A percentile compares a stretch with the other conserved stretches of the same genome.
These are phyloP conservation scores for Leishmania martiniquensis DNA, from an alignment of 208 protist species.

Conservation along the genomic window DNA sequence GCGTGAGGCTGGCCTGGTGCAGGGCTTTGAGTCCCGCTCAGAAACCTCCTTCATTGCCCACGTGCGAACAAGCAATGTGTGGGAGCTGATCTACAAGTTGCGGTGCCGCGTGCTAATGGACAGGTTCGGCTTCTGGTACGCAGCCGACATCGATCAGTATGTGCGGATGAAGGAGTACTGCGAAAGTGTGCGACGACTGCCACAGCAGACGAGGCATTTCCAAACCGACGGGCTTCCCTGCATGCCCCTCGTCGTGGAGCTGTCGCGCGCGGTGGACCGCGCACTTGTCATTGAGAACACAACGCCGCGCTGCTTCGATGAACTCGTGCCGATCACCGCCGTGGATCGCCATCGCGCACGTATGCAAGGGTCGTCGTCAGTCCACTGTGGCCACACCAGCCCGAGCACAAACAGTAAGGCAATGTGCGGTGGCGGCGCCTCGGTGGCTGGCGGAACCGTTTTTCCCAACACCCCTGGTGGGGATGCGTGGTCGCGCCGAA, in stretches of 20 bases:
- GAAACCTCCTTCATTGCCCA: constrained; percentile 78
- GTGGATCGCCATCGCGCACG: constrained; percentile 56
- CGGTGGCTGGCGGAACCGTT: background rate
- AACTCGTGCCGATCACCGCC: constrained; percentile 59
- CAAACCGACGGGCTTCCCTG: constrained; percentile 76
- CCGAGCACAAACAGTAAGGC: background rate
- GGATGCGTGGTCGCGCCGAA: background rate
- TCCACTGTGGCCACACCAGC: background rate
- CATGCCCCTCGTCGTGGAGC: constrained; percentile 87
- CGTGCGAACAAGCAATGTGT: constrained; percentile 53
- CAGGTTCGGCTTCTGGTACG: constrained; percentile 82
- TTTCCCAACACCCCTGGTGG: background rate
- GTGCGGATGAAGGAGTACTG: constrained; percentile 78
- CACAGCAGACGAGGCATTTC: constrained; percentile 72
- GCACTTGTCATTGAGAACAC: constrained; percentile 22
- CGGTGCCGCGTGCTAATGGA: constrained; percentile 85
- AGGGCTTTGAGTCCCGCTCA: constrained; percentile 63
- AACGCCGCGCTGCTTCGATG: constrained; percentile 56
- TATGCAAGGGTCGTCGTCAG: background rate
- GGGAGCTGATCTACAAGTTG: constrained; percentile 61
- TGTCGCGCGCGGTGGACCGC: constrained; percentile 45
- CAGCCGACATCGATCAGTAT: constrained; percentile 59
- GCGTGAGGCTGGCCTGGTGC: constrained; percentile 37
- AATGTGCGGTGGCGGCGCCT: background rate
- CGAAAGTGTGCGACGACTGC: constrained; percentile 63